phyloP scores from a whole-genome alignment of 2,329 filamentous ascomycete genomes.

The Tolypocladium paradoxum region DNA sequence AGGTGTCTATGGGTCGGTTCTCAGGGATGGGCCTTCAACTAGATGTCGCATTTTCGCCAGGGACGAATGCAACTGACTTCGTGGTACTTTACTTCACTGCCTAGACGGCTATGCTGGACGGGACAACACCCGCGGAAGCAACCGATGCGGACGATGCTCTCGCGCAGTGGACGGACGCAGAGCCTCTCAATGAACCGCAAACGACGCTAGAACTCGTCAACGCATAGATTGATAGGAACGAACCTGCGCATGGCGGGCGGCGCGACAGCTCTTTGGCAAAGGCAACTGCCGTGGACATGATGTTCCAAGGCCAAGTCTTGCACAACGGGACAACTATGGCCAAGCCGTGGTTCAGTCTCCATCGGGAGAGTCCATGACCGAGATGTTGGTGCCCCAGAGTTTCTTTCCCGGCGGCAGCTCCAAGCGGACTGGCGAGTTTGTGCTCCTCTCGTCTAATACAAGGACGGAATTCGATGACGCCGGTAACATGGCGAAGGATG shows the following conservation, averaged over 20 bases:
- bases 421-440: not conserved
- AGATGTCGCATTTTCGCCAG: not conserved
- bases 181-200: not conserved
- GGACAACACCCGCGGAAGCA: not conserved
- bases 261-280: not conserved
- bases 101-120: not conserved
- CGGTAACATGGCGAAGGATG: not conserved
- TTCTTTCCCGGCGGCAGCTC: not conserved
- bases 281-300: not conserved
- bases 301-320: not conserved
- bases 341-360: not conserved
- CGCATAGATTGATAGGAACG: no score
- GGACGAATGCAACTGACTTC: not conserved
- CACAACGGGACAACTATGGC: not conserved
- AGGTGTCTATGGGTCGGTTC: not conserved
- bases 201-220: no score
- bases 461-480: not conserved
- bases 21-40: not conserved
- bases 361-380: no score
- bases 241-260: not conserved
- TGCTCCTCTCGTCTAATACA: not conserved
- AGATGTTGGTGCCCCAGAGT: no score
- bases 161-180: not conserved
- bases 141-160: not conserved
- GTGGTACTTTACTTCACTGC: not conserved